Evolutionary conservation across 1,139 yeast species (phyloP).

Genomic region (Yamadazyma mexicana): DNA sequence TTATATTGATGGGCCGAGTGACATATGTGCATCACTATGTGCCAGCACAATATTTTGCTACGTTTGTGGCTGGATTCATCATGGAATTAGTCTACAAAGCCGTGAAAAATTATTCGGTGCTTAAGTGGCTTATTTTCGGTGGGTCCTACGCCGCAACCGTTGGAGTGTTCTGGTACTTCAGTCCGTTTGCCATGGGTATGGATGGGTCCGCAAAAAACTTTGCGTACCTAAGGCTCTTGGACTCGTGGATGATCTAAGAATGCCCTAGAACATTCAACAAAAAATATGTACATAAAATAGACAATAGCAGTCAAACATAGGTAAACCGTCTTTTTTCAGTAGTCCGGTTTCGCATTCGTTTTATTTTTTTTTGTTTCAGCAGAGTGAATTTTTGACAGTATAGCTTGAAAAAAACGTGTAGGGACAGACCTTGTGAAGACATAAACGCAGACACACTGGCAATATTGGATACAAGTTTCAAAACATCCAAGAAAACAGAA

Average conservation of each 20-base stretch:
- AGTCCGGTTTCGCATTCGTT: slow-evolving; percentile 5
- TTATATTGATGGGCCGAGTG: slow-evolving; percentile 93
- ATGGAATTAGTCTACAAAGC: slow-evolving; percentile 27
- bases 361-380: not conserved
- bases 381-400: not conserved
- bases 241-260: slow-evolving; percentile 56
- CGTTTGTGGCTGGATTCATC: slow-evolving; percentile 57
- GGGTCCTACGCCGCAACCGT: slow-evolving; percentile 10
- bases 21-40: slow-evolving; percentile 96
- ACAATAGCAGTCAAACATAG: too few species aligned
- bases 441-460: too few species aligned
- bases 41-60: slow-evolving; percentile 95
- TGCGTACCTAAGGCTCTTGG: slow-evolving; percentile 69
- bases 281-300: not conserved
- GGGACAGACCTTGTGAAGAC: too few species aligned
- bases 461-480: too few species aligned
- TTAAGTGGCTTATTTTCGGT: slow-evolving; percentile 12
- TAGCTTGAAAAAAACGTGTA: too few species aligned
- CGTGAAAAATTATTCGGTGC: slow-evolving; percentile 5
- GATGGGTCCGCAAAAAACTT: slow-evolving; percentile 70
- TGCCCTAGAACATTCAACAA: too few species aligned
- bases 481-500: too few species aligned
- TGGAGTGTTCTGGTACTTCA: slow-evolving; percentile 64
- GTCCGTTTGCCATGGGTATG: slow-evolving; percentile 88
- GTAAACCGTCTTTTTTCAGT: not conserved